Evolutionary conservation across 805 yeast species (phyloP), one percentile per base, ranked within the genome.

Genomic region (Wickerhamomyces silvicola): DNA sequence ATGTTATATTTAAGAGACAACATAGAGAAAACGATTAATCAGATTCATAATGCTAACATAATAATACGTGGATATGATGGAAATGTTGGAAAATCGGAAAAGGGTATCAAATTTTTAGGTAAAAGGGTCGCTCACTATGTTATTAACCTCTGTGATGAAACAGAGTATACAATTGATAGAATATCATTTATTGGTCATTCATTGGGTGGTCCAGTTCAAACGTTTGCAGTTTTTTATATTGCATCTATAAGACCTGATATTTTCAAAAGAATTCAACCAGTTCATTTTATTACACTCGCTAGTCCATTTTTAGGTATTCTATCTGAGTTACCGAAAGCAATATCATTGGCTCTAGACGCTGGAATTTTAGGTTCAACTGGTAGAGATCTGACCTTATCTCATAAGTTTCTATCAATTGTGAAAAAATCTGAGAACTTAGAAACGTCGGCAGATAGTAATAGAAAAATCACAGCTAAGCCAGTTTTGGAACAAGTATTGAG

Each of bases 291-390:
- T 21, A 68, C 92, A 0, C 44, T 92, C 44, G 97, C 98, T 0
- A 72, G 94, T 4, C 98, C 98, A 0, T 66, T 86, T 48, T 61
- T 92, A 10, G 98, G 98, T 0, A 78, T 92, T 3, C 73, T 83
- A 13, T 77, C 82, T 37, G 98, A 92, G 41, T 84, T 85, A 52
- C 96, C 97, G 0, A 71, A 75, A 3, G 85, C 82, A 52, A 82
- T 90, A 10, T 84, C 87, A 37, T 52, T 87, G 30, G 95, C 92
- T 0, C 63, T 92, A 10, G 85, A 80, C 60, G 70, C 88, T 22
- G 98, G 98, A 0, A 67, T 87, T 15, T 78, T 87, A n/a, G 98
- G 98, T 4, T 72, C 75, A 40, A 83, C 97, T 0, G 98, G 98
- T 5, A 80, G 85, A 45, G 98, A 92, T 53, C 61, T 92, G 37